These are phyloP conservation scores for Pseudonitzschia delicatissima DNA, from an alignment of 108 stramenopile species.

Conservation along the genomic window DNA sequence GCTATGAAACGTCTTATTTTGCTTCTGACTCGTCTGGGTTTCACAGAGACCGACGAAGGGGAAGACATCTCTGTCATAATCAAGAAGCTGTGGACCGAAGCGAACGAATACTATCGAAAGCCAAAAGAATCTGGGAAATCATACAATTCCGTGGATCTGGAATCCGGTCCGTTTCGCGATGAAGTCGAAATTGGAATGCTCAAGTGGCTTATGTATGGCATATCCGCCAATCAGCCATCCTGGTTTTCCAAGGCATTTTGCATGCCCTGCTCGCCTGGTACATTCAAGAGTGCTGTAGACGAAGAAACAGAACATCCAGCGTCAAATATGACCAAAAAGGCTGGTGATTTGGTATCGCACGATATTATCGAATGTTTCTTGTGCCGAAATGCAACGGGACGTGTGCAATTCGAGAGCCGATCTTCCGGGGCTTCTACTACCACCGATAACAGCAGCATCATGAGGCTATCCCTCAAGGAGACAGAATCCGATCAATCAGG, in stretches of 20 bases:
- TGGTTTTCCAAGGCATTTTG: constrained; percentile 54
- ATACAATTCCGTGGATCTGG: constrained; percentile 30
- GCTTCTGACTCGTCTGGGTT: constrained; percentile 40
- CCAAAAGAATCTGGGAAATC: constrained; percentile 1
- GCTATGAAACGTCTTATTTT: constrained; percentile 61
- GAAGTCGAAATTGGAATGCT: constrained; percentile 68
- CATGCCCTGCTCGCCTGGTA: constrained; percentile 54
- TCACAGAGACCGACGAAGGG: constrained; percentile 25
- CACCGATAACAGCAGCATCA: neutral
- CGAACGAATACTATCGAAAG: constrained; percentile 20
- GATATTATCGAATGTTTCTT: constrained; percentile 62
- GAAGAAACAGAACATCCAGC: constrained; percentile 38
- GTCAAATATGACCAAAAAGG: constrained; percentile 47
- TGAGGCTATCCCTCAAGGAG: neutral
- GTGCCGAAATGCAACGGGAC: constrained; percentile 50
- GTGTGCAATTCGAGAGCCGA: constrained; percentile 1
- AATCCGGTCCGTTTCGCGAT: constrained; percentile 38
- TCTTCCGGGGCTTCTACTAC: neutral
- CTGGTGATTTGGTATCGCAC: constrained; percentile 72
- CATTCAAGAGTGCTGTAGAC: constrained; percentile 3
- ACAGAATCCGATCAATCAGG: neutral
- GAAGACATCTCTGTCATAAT: constrained; percentile 32
- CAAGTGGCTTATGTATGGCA: constrained; percentile 74
- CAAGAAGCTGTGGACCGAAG: constrained; percentile 48
- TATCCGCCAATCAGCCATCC: constrained; percentile 58